A percentile compares a stretch with the other conserved stretches of the same genome.
Conservation (phyloP, 2,329 filamentous ascomycete genomes). For the Metarhizium robertsii region DNA sequence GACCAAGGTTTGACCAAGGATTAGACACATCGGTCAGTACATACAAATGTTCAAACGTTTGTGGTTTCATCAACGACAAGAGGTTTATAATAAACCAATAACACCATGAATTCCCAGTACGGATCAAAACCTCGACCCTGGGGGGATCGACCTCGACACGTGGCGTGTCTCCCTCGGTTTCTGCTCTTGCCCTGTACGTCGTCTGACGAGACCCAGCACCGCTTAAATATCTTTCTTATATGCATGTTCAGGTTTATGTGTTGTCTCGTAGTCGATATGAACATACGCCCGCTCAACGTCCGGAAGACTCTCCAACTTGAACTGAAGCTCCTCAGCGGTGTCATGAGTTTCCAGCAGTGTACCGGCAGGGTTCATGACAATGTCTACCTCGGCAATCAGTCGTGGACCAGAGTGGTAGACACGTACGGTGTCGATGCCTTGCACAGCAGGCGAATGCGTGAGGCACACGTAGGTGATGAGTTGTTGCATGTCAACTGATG, state of each 20-base stretch:
- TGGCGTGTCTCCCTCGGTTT: neutral
- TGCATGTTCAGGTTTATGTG: conserved; percentile 79
- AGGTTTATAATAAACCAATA: neutral
- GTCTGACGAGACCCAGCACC: neutral
- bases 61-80: neutral
- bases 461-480: conserved; percentile 88
- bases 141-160: neutral
- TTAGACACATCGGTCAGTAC: neutral
- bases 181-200: neutral
- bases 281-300: conserved; percentile 92
- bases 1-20: too few relatives aligned
- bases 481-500: conserved; percentile 77
- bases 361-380: conserved; percentile 77
- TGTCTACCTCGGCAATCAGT: conserved; percentile 89
- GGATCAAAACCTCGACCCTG: too few relatives aligned
- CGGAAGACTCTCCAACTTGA: conserved; percentile 84
- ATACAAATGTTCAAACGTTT: neutral
- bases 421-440: conserved; percentile 87
- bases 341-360: conserved; percentile 78
- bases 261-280: conserved; percentile 95
- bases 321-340: conserved; percentile 86
- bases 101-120: too few relatives aligned
- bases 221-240: conserved; percentile 50
- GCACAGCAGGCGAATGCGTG: conserved; percentile 76
- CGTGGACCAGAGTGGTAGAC: conserved; percentile 86